Percentiles rank a stretch among this genome's conserved stretches.
phyloP scores from a whole-genome alignment of 768 basidiomycete genomes.

The Multifurca ochricompacta region DNA sequence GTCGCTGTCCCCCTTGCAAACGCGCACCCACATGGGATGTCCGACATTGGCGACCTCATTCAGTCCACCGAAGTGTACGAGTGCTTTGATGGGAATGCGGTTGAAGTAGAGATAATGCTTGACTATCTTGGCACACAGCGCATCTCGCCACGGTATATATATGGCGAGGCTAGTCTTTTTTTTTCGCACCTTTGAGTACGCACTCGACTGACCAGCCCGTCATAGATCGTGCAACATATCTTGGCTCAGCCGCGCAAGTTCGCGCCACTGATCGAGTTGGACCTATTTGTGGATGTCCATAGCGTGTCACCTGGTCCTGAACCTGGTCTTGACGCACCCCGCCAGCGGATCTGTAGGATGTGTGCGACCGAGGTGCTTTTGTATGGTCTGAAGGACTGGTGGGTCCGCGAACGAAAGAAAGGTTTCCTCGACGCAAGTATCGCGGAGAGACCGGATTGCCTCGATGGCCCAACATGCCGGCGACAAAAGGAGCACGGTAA shows the following conservation, averaged over 20 bases:
- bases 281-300: slow-evolving; percentile 65
- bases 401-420: slow-evolving; percentile 69
- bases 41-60: slow-evolving; percentile 66
- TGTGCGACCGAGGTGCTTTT: slow-evolving; percentile 72
- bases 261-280: slow-evolving; percentile 56
- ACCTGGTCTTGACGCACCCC: slow-evolving; percentile 49
- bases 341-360: slow-evolving; percentile 54
- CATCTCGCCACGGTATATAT: slow-evolving; percentile 63
- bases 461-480: slow-evolving; percentile 48
- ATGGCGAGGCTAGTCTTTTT: slow-evolving; percentile 45
- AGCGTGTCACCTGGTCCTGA: slow-evolving; percentile 47
- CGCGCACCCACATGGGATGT: slow-evolving; percentile 65
- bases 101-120: slow-evolving; percentile 79
- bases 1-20: slow-evolving; percentile 44
- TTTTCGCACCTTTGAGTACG: slow-evolving; percentile 26
- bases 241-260: slow-evolving; percentile 57
- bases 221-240: slow-evolving; percentile 55
- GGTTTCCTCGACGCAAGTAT: slow-evolving; percentile 52
- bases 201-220: neutral
- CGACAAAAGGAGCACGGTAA: slow-evolving; percentile 61
- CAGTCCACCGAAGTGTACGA: slow-evolving; percentile 72
- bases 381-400: slow-evolving; percentile 75
- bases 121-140: slow-evolving; percentile 64
- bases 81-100: slow-evolving; percentile 65
- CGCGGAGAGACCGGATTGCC: slow-evolving; percentile 60